phyloP scores from a whole-genome alignment of 805 yeast genomes.

The Phaffomyces opuntiae region DNA sequence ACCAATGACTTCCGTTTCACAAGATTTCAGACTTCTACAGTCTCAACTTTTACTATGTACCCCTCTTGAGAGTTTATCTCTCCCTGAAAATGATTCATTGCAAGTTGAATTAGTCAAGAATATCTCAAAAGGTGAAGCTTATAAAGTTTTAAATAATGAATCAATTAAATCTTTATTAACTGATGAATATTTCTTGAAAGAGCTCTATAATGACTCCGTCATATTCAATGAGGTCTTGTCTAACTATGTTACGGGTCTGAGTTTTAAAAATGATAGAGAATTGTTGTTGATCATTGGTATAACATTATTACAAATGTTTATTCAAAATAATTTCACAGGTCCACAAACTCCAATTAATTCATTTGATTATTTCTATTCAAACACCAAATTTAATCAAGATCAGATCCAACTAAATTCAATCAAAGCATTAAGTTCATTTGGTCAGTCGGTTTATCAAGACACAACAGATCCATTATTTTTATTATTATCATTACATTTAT shows the following conservation, averaged over 20 bases:
- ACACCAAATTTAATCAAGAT: conserved; percentile 2
- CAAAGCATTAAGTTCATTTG: conserved; percentile 44
- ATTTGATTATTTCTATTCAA: conserved; percentile 22
- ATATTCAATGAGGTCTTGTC: conserved; percentile 8
- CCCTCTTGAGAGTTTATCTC: conserved; percentile 5
- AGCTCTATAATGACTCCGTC: not conserved
- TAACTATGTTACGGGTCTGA: not conserved
- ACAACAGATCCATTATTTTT: conserved; percentile 42
- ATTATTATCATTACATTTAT: conserved; percentile 34
- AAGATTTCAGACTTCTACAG: conserved; percentile 3
- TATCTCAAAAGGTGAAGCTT: conserved; percentile 18
- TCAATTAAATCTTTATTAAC: not conserved
- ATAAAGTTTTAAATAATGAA: conserved; percentile 11
- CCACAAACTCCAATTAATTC: conserved; percentile 47
- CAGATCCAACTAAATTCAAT: conserved; percentile 24
- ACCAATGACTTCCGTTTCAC: conserved; percentile 1
- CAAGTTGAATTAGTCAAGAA: conserved; percentile 7
- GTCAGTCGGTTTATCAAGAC: conserved; percentile 66
- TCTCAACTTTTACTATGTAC: conserved; percentile 8
- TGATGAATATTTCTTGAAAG: not conserved
- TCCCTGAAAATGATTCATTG: conserved; percentile 9
- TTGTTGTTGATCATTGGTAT: conserved; percentile 30
- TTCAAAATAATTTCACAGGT: conserved; percentile 79
- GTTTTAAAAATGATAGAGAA: conserved; percentile 5
- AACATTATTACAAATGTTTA: conserved; percentile 56